Conservation (phyloP, 176 grass and related monocot species). For the Areca catechu region DNA sequence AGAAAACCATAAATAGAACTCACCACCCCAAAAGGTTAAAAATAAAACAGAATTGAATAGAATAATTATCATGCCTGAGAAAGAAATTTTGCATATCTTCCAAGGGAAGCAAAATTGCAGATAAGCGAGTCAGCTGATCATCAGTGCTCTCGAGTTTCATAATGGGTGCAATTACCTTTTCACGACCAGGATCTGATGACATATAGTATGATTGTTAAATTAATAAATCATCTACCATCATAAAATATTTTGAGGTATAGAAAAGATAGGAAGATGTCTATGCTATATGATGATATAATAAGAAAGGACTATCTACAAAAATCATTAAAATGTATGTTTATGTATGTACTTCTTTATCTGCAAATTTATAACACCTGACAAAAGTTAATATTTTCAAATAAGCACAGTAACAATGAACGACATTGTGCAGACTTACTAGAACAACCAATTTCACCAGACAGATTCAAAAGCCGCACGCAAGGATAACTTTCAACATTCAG, state of each 20-base stretch:
- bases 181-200: constrained; percentile 66
- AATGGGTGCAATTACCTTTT: constrained; percentile 71
- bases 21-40: not conserved
- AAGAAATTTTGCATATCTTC: constrained; percentile 83
- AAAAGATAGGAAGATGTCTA: no score
- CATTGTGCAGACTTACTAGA: constrained; percentile 61
- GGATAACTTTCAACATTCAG: constrained; percentile 72
- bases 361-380: no score
- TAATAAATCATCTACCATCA: not conserved
- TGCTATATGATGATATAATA: no score
- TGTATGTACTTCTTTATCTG: no score
- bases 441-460: constrained; percentile 86
- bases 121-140: constrained; percentile 36
- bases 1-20: not conserved
- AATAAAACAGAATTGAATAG: constrained; percentile 1
- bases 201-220: constrained; percentile 13
- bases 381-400: not conserved
- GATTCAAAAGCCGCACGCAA: constrained; percentile 86
- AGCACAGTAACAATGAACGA: not conserved
- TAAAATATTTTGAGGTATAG: no score
- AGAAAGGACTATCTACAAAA: no score
- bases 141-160: constrained; percentile 37
- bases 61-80: constrained; percentile 33
- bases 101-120: constrained; percentile 57
- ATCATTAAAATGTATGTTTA: no score